phyloP scores from a whole-genome alignment of 192 early-diverging fungal species.

The Podila verticillata region DNA sequence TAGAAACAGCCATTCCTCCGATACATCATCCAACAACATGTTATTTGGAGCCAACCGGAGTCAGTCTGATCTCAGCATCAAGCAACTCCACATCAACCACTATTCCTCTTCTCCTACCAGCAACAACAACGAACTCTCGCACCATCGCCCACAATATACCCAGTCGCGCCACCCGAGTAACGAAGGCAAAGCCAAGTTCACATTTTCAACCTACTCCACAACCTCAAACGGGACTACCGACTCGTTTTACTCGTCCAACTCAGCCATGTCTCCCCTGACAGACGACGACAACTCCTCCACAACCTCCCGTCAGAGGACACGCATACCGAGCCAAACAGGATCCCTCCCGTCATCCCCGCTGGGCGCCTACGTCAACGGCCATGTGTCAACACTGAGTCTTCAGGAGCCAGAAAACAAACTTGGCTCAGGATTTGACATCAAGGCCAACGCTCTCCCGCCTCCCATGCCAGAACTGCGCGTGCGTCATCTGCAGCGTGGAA shows the following conservation, averaged over 20 bases:
- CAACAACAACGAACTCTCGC: neutral
- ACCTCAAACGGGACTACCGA: constrained; percentile 39
- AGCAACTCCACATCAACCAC: constrained; percentile 11
- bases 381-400: constrained; percentile 4
- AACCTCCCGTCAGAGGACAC: constrained; percentile 8
- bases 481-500: constrained; percentile 27
- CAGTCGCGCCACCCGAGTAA: neutral
- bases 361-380: constrained; percentile 5
- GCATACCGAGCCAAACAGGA: constrained; percentile 20
- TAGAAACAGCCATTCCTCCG: neutral
- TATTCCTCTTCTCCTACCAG: neutral
- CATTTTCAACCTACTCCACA: constrained; percentile 18
- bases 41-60: neutral
- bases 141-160: neutral
- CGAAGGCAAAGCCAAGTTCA: neutral
- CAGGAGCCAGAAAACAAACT: constrained; percentile 8
- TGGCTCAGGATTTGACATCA: neutral
- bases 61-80: neutral
- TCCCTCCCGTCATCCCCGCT: constrained; percentile 27
- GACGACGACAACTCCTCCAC: constrained; percentile 36
- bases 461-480: constrained; percentile 16
- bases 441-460: neutral
- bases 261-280: constrained; percentile 21
- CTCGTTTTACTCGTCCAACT: constrained; percentile 19
- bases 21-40: neutral